A percentile compares a stretch with the other conserved stretches of the same genome.
phyloP scores from a whole-genome alignment of 2,329 filamentous ascomycete genomes.

The Colletotrichum cordylinicola region DNA sequence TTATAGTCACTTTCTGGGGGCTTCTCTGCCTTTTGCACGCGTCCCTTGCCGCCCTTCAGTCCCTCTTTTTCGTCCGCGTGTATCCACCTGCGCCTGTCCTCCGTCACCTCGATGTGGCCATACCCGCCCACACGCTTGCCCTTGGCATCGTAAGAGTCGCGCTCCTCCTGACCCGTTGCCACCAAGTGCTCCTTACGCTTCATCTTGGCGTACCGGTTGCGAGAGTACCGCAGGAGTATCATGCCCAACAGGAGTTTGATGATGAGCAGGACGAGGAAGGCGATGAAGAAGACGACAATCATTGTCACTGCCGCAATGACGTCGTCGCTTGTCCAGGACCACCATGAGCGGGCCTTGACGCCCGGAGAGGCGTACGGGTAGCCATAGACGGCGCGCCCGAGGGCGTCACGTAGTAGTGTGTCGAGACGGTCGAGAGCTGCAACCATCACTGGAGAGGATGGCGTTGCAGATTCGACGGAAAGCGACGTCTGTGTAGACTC shows the following conservation, averaged over 20 bases:
- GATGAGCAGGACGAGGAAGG: slow-evolving; percentile 85
- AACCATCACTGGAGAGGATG: slow-evolving; percentile 75
- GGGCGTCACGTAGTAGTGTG: slow-evolving; percentile 75
- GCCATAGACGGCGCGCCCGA: slow-evolving; percentile 76
- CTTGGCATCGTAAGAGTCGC: slow-evolving; percentile 67
- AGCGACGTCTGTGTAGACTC: slow-evolving; percentile 71
- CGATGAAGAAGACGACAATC: slow-evolving; percentile 82
- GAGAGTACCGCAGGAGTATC: slow-evolving; percentile 79
- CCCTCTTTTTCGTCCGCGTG: slow-evolving; percentile 85
- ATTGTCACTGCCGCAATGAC: slow-evolving; percentile 80
- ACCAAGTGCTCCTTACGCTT: slow-evolving; percentile 68
- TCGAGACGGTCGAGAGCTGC: slow-evolving; percentile 83
- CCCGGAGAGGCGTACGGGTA: slow-evolving; percentile 47
- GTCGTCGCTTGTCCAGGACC: slow-evolving; percentile 72
- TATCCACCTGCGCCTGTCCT: slow-evolving; percentile 85
- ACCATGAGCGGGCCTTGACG: slow-evolving; percentile 47
- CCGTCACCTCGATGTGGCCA: slow-evolving; percentile 85
- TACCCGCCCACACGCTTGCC: slow-evolving; percentile 82
- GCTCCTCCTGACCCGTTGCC: slow-evolving; percentile 50
- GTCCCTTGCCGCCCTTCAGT: slow-evolving; percentile 56
- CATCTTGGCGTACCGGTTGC: slow-evolving; percentile 82
- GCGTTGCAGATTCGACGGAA: slow-evolving; percentile 65
- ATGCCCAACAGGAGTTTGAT: slow-evolving; percentile 89
- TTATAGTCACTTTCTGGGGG: slow-evolving; percentile 56
- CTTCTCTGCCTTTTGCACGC: slow-evolving; percentile 63